Percentiles rank a stretch among this genome's conserved stretches.
phyloP scores from a whole-genome alignment of 257 asterid species.

The Solanum lycopersicoides region DNA sequence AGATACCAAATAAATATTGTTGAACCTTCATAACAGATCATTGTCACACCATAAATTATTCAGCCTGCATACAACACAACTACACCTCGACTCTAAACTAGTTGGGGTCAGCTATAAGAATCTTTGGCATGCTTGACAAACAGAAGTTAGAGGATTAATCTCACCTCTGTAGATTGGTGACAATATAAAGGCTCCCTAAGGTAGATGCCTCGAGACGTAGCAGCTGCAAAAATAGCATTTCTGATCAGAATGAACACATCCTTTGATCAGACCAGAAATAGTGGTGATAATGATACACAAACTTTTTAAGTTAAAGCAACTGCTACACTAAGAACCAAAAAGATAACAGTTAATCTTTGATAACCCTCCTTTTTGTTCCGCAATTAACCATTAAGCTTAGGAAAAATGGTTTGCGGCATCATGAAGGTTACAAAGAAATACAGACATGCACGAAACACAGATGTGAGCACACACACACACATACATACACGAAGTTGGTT shows the following conservation, averaged over 20 bases:
- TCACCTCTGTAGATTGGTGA: conserved; percentile 74
- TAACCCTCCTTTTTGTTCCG: background rate
- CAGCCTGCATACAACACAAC: background rate
- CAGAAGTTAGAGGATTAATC: too few species aligned
- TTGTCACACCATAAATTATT: background rate
- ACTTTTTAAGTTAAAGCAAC: background rate
- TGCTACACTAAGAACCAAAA: background rate
- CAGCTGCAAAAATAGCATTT: conserved; percentile 43
- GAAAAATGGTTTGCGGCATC: background rate
- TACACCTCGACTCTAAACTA: background rate
- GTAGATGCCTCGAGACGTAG: conserved; percentile 82
- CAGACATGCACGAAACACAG: background rate
- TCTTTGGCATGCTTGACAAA: background rate
- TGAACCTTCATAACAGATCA: background rate
- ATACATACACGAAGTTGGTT: background rate
- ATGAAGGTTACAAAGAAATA: background rate
- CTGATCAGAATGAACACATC: background rate
- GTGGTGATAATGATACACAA: background rate
- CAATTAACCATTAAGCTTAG: background rate
- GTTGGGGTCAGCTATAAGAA: background rate
- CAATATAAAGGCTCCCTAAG: conserved; percentile 76
- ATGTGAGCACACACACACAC: background rate
- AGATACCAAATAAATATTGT: background rate
- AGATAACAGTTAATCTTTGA: background rate
- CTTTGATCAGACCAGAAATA: background rate